Evolutionary conservation across 116 monocot species (phyloP).

Genomic region (Papilionanthe hybrid): DNA sequence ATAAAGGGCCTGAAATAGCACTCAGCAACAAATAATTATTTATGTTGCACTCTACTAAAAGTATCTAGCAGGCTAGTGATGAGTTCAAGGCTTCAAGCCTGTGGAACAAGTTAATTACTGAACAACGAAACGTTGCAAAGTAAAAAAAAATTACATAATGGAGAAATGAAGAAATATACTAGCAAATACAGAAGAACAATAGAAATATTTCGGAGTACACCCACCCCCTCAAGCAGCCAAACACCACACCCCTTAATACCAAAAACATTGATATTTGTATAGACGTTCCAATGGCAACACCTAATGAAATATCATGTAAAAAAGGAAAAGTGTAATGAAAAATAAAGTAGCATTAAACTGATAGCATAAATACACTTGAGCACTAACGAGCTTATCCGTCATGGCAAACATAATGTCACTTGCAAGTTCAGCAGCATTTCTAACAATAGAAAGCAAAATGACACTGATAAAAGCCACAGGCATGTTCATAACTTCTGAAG

Average conservation of each 20-base stretch:
- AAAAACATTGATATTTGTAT: constrained; percentile 20
- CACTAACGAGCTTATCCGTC: constrained; percentile 17
- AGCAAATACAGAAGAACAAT: background rate
- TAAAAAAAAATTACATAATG: background rate
- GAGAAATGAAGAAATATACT: background rate
- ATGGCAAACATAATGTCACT: constrained; percentile 30
- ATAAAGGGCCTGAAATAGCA: no score
- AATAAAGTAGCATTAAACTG: background rate
- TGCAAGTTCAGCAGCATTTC: background rate
- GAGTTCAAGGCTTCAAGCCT: background rate
- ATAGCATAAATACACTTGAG: background rate
- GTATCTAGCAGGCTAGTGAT: background rate
- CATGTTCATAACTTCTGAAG: constrained; percentile 21
- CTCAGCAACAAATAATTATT: no score
- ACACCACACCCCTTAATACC: background rate
- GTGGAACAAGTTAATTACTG: background rate
- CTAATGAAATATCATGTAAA: constrained; percentile 18
- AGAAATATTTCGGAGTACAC: background rate
- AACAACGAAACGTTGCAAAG: background rate
- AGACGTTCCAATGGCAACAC: constrained; percentile 27
- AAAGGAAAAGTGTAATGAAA: background rate
- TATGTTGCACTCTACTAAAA: no score
- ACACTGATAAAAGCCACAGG: constrained; percentile 20
- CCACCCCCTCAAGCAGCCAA: no score
- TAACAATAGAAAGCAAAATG: constrained; percentile 33